Base-by-base conservation (phyloP, 495 filamentous ascomycete species). In the Penicillium manginii region DNA sequence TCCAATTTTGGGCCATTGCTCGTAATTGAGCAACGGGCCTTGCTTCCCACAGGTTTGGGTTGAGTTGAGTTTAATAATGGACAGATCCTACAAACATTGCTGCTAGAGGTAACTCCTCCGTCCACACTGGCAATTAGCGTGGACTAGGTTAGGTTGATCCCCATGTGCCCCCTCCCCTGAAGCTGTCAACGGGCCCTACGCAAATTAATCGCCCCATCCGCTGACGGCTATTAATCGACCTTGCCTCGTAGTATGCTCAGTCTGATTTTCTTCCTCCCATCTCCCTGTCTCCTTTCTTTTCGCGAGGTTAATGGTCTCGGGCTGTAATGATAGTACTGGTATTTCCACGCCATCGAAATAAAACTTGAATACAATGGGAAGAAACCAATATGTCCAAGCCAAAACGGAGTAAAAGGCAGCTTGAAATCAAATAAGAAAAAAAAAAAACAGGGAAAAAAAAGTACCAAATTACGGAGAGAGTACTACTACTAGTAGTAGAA, bases 141-240 rank as follows among this genome's bases (percentile, higher is more conserved):
- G 35, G 9, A 37, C 35, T 37, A 12, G 35, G 35, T 29, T 29
- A 29, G 26, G 26, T 29, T 29, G 26, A 29, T 29, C 26, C 26
- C 15, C 35, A 37, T 37, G 9, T 2, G 9, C 35, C 15, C 35
- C 17, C 40, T 9, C 54, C 54, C 59, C 55, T 54, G 42, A 54
- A 57, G 55, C 60, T 58, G 55, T 62, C 60, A 58, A 57, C 40
- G 45, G 59, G 55, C 60, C 60, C 39, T 62, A 46, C 51, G 9
- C 45, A 58, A 40, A 62, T 52, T 58, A 52, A 57, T 42, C 26
- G 50, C 50, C 50, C 42, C 42, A 53, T 53, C 50, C 12, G 46
- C 19, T 43, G 40, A 43, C 40, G 40, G 17, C 40, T 43, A 43
- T 43, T 43, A 43, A 19, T 43, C 40, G 17, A 43, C 40, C 40